Evolutionary conservation across 352 stramenopile genomes (phyloP).

Genomic region (Peronosclerospora sorghi): DNA sequence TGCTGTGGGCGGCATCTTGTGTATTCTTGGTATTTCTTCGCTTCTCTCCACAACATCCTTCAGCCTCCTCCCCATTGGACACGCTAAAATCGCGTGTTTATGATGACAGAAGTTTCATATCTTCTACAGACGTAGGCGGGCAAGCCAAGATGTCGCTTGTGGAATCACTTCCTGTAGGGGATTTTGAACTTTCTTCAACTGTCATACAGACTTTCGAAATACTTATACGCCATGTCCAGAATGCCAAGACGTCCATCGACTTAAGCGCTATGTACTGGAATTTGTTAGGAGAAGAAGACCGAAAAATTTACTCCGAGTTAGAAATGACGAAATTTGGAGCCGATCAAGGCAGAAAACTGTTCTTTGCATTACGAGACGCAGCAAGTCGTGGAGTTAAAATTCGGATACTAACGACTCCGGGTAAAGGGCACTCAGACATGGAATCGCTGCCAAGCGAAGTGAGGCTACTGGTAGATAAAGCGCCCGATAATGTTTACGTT

Average conservation of each 20-base stretch:
- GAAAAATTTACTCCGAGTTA: conserved; percentile 29
- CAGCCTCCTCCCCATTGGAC: background rate
- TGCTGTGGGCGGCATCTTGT: conserved; percentile 18
- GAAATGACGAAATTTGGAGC: conserved; percentile 57
- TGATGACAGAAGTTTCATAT: conserved; percentile 4
- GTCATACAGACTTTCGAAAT: conserved; percentile 35
- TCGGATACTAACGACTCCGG: conserved; percentile 33
- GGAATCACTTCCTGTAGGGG: conserved; percentile 55
- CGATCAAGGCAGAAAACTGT: conserved; percentile 36
- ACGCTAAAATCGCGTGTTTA: conserved; percentile 7
- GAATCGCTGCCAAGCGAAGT: conserved; percentile 48
- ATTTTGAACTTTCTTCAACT: conserved; percentile 32
- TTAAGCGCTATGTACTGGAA: conserved; percentile 85
- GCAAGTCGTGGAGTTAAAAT: conserved; percentile 40
- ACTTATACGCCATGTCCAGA: conserved; percentile 30
- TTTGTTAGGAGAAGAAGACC: conserved; percentile 47
- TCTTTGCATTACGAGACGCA: conserved; percentile 39
- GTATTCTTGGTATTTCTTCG: conserved; percentile 16
- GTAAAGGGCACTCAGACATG: conserved; percentile 3
- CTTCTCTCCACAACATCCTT: conserved; percentile 5
- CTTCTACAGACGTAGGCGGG: background rate
- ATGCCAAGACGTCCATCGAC: conserved; percentile 41
- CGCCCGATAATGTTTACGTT: conserved; percentile 28
- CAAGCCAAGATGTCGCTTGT: conserved; percentile 34
- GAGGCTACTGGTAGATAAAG: conserved; percentile 27